Evolutionary conservation across 148 eudicot genomes (phyloP).

Genomic region (Linanthus parryae): DNA sequence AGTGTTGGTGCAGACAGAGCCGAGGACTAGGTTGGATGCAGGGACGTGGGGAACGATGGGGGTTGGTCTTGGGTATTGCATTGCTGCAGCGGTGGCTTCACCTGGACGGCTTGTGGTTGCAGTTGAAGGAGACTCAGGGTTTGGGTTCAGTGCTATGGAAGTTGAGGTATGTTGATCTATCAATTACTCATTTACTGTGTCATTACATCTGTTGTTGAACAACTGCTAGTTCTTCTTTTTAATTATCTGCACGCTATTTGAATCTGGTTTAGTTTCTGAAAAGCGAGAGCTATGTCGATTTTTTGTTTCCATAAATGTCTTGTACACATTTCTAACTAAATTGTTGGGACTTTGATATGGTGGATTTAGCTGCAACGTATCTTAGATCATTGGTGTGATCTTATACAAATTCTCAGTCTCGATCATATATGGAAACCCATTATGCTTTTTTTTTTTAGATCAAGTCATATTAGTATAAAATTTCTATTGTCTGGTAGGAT

Average conservation of each 20-base stretch:
- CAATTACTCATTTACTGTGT: not conserved
- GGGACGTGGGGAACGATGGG: constrained; percentile 99
- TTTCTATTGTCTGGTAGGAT: too few relatives aligned
- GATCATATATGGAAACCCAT: too few relatives aligned
- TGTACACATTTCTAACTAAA: too few relatives aligned
- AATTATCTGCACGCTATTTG: not conserved
- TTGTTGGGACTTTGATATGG: too few relatives aligned
- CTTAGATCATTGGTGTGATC: too few relatives aligned
- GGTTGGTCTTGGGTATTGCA: constrained; percentile 95
- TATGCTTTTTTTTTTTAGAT: too few relatives aligned
- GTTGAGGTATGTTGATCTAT: constrained; percentile 67
- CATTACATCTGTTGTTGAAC: not conserved
- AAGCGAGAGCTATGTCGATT: too few relatives aligned
- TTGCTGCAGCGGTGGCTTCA: constrained; percentile 97
- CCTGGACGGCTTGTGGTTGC: constrained; percentile 95
- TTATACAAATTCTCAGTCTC: too few relatives aligned
- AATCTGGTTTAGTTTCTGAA: too few relatives aligned
- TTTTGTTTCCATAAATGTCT: too few relatives aligned
- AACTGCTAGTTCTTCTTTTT: not conserved
- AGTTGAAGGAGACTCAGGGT: constrained; percentile 99
- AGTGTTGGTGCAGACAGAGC: constrained; percentile 85
- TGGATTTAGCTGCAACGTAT: too few relatives aligned
- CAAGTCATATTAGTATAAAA: too few relatives aligned
- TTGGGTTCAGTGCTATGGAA: constrained; percentile 98
- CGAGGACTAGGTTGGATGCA: constrained; percentile 95